Conservation (phyloP, 768 basidiomycete genomes). For the Trametes maxima region DNA sequence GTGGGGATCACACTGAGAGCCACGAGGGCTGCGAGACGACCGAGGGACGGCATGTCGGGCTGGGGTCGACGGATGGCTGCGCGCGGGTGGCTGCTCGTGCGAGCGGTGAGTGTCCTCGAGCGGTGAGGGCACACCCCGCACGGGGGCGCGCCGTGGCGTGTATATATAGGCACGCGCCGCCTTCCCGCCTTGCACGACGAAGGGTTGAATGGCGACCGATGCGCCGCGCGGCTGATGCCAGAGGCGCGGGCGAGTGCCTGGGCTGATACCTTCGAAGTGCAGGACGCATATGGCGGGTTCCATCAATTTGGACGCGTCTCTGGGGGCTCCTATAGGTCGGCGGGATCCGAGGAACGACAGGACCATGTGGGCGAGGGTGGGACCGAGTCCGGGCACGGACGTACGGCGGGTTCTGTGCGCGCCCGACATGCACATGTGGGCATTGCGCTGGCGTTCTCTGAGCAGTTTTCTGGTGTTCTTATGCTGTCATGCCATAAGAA, state of each 20-base stretch:
- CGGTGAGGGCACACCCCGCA: conserved; percentile 5
- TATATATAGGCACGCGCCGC: neutral
- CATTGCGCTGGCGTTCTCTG: neutral
- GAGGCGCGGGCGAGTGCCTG: too few relatives aligned
- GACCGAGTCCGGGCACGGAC: neutral
- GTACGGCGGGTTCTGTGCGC: neutral
- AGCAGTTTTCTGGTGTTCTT: neutral
- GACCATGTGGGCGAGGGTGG: neutral
- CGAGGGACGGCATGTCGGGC: conserved; percentile 5
- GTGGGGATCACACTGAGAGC: neutral
- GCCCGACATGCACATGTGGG: neutral
- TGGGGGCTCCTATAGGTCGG: neutral
- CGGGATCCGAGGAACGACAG: neutral
- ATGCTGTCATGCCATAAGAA: neutral
- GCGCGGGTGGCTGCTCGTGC: neutral
- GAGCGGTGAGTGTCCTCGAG: neutral
- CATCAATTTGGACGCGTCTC: neutral
- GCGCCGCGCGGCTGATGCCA: too few relatives aligned
- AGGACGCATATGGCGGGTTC: neutral
- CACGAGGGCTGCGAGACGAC: conserved; percentile 8
- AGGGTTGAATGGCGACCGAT: too few relatives aligned
- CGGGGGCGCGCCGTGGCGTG: neutral
- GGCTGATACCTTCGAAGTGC: neutral
- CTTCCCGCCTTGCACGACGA: neutral
- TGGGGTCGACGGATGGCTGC: neutral